Conservation (phyloP, 306 rosid species). For the Comarum palustre region DNA sequence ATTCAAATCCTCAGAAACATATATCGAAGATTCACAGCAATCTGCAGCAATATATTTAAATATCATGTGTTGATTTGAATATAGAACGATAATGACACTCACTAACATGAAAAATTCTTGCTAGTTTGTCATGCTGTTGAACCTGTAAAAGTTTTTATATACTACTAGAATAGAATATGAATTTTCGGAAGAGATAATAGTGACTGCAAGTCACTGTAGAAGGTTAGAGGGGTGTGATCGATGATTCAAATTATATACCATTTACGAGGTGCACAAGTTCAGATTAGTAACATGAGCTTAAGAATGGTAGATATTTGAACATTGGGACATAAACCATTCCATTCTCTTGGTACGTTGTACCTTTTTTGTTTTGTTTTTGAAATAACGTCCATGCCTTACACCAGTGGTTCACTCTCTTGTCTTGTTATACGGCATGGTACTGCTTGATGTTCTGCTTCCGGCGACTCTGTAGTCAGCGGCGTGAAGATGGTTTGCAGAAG, state of each 20-base stretch:
- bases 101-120: constrained; percentile 47
- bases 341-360: too few relatives aligned
- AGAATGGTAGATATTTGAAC: too few relatives aligned
- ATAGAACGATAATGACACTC: constrained; percentile 60
- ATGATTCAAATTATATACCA: background rate
- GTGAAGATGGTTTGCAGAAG: too few relatives aligned
- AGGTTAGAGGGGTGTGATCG: background rate
- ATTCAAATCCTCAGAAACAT: constrained; percentile 2
- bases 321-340: too few relatives aligned
- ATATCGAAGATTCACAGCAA: background rate
- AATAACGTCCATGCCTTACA: too few relatives aligned
- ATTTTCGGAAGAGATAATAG: background rate
- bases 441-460: too few relatives aligned
- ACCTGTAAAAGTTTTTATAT: constrained; percentile 3
- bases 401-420: too few relatives aligned
- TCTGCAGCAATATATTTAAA: background rate
- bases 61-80: constrained; percentile 20
- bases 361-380: too few relatives aligned
- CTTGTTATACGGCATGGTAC: too few relatives aligned
- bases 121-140: constrained; percentile 27
- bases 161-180: background rate
- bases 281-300: too few relatives aligned
- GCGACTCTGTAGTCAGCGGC: too few relatives aligned
- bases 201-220: background rate
- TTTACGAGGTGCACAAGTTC: background rate